Base-by-base conservation (phyloP, 176 grass and related monocot genomes). In the Tillandsia fasciculata region DNA sequence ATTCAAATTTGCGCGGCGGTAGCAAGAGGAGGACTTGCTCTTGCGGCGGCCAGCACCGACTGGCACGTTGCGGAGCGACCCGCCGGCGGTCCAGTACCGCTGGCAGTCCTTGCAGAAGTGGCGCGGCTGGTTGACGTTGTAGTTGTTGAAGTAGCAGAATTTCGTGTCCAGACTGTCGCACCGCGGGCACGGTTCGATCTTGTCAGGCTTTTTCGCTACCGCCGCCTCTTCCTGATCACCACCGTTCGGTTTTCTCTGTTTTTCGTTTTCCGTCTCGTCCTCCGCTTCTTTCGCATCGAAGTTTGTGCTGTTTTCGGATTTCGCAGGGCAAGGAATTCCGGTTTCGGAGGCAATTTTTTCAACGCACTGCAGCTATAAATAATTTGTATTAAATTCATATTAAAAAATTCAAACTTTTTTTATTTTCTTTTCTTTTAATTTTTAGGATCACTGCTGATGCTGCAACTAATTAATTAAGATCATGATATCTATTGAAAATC, bases 111-210 rank as follows among this genome's bases (percentile, higher is more conserved):
- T 67, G 65, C 65, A 67, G 65, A 67, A 67, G 33, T 67, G 42
- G 12, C 65, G 65, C 10, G 65, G 65, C 27, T 67, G 65, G 65
- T 10, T 49, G 65, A 67, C 14, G 14, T 67, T 67, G 65, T 67
- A 67, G 29, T 67, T 67, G 65, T 67, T 67, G 65, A 17, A 67
- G 65, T 67, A 67, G 33, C 65, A 67, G 15, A 67, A 67, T n/a
- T 67, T 67, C 4, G 65, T 67, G 65, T 67, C 65, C 33, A 67
- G 11, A 33, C 65, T 67, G 29, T 49, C 33, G 65, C 65, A 67
- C 27, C 65, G 65, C 13, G 65, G 65, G 33, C 65, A 67, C 33
- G 65, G 33, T 8, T 49, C 14, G 27, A 67, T 67, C 33, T 67
- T 67, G 33, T 67, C 65, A 7, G 65, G 65, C 29, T 67, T 67